Percentiles rank a stretch among this genome's conserved stretches.
These are phyloP conservation scores for Dioscorea cayenensis DNA, from an alignment of 116 monocot genomes.

Conservation along the genomic window DNA sequence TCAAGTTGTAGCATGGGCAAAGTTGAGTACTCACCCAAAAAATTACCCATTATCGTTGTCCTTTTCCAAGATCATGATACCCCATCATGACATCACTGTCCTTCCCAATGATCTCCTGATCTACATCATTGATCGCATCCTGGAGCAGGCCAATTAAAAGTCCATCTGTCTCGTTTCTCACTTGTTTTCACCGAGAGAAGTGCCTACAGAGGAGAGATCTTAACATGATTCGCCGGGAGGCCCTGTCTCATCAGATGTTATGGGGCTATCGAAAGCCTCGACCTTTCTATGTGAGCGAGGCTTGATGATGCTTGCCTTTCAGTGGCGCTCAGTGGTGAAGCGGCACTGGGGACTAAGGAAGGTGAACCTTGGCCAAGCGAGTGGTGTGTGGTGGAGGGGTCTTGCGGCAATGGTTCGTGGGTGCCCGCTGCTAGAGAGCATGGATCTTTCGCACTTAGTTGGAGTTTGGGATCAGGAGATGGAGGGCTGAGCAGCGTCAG, in stretches of 20 bases:
- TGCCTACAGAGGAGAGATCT: conserved; percentile 33
- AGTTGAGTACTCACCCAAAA: too few species aligned
- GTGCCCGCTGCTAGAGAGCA: conserved; percentile 48
- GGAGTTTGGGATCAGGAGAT: conserved; percentile 66
- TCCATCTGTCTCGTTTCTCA: conserved; percentile 55
- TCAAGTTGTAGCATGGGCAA: too few species aligned
- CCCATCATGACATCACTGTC: conserved; percentile 3
- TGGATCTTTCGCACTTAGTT: conserved; percentile 64
- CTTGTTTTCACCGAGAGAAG: conserved; percentile 35
- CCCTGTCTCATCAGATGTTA: conserved; percentile 39
- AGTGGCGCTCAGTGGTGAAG: not conserved
- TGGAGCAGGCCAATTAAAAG: conserved; percentile 35
- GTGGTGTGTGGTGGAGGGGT: conserved; percentile 60
- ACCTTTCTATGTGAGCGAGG: conserved; percentile 52
- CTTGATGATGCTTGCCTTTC: conserved; percentile 37
- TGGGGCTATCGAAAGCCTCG: conserved; percentile 37
- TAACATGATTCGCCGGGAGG: conserved; percentile 28
- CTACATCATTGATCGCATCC: conserved; percentile 47
- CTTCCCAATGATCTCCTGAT: conserved; percentile 54
- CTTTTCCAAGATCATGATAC: not conserved
- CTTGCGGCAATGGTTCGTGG: conserved; percentile 48
- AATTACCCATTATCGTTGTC: too few species aligned
- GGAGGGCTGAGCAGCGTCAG: conserved; percentile 8
- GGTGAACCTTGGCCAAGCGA: conserved; percentile 42
- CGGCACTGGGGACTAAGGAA: conserved; percentile 5